Conservation (phyloP, 2,329 filamentous ascomycete genomes). For the Colletotrichum brevisporum region DNA sequence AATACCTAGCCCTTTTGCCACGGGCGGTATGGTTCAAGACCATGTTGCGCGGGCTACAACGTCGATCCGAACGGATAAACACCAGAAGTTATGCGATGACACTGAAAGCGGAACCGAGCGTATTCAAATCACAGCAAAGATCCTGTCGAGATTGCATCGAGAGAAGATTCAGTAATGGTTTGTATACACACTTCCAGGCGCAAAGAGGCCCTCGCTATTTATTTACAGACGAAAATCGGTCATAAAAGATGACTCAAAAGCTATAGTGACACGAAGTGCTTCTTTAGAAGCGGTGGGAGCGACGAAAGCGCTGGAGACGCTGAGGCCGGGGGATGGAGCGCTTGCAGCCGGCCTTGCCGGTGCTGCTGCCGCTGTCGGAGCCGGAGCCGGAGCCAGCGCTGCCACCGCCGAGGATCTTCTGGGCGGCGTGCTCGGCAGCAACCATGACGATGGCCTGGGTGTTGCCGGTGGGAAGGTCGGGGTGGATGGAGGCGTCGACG, state of each 20-base stretch:
- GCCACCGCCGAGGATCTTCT: constrained; percentile 36
- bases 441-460: constrained; percentile 43
- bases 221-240: constrained; percentile 16
- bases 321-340: constrained; percentile 59
- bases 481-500: constrained; percentile 74
- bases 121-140: too few relatives aligned
- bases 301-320: constrained; percentile 50
- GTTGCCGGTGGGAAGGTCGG: constrained; percentile 53
- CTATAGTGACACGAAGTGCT: constrained; percentile 22
- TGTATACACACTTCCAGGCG: not conserved
- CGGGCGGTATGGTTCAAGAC: too few relatives aligned
- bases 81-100: too few relatives aligned
- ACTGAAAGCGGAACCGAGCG: too few relatives aligned
- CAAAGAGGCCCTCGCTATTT: not conserved
- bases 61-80: too few relatives aligned
- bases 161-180: too few relatives aligned
- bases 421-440: constrained; percentile 39
- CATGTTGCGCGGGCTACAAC: too few relatives aligned
- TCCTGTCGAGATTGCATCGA: too few relatives aligned
- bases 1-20: too few relatives aligned
- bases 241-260: constrained; percentile 5
- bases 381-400: constrained; percentile 45
- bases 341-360: constrained; percentile 23
- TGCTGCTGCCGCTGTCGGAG: not conserved
- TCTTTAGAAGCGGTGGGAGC: constrained; percentile 13